Percentiles rank a stretch among this genome's conserved stretches.
These are phyloP conservation scores for Cornus suecica DNA, from an alignment of 148 eudicot genomes.

Conservation along the genomic window DNA sequence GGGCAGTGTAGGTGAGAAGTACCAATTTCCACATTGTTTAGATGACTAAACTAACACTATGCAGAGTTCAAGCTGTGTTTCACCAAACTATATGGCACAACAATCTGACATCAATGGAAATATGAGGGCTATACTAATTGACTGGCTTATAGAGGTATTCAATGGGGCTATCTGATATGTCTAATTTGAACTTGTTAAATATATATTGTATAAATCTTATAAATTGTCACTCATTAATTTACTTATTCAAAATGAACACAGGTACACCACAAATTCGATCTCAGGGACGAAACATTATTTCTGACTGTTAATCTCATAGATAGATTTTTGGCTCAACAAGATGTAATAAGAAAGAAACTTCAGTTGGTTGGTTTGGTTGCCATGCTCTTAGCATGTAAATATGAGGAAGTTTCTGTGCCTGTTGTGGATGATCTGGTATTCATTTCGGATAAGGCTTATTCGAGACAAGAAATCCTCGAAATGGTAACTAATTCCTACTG, in stretches of 20 bases:
- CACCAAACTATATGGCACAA: constrained; percentile 56
- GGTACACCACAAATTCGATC: constrained; percentile 90
- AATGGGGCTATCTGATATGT: not conserved
- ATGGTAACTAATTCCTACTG: constrained; percentile 44
- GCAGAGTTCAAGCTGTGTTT: constrained; percentile 54
- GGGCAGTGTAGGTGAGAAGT: no score
- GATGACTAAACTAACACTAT: not conserved
- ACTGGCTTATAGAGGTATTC: constrained; percentile 81
- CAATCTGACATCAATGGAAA: constrained; percentile 75
- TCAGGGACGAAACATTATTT: constrained; percentile 75
- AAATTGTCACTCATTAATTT: constrained; percentile 3
- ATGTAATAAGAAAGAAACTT: constrained; percentile 60
- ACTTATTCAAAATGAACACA: constrained; percentile 36
- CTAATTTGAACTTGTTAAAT: not conserved
- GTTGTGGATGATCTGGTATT: constrained; percentile 79
- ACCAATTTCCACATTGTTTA: no score
- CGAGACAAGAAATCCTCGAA: constrained; percentile 68
- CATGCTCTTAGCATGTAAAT: constrained; percentile 85
- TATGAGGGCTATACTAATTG: constrained; percentile 82
- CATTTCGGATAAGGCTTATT: constrained; percentile 83
- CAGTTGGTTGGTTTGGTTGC: constrained; percentile 87
- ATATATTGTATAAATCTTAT: not conserved
- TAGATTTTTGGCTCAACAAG: constrained; percentile 62
- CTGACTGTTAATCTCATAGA: constrained; percentile 79
- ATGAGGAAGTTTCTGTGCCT: constrained; percentile 89